A percentile compares a stretch with the other conserved stretches of the same genome.
These are phyloP conservation scores for Beauveria sp. DNA, from an alignment of 2,329 filamentous ascomycete genomes.

Conservation along the genomic window DNA sequence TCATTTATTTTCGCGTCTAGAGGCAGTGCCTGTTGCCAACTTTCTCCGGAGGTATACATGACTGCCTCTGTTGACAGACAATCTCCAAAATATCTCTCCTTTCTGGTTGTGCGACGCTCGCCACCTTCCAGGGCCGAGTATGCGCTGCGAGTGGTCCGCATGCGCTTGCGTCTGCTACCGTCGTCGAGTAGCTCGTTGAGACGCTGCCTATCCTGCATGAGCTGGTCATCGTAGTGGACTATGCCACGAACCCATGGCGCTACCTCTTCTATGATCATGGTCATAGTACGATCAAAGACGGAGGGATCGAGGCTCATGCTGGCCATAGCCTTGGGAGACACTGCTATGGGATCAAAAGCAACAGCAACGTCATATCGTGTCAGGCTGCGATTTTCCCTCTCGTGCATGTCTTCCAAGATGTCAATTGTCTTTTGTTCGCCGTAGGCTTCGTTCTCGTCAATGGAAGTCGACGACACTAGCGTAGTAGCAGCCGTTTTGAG, in stretches of 20 bases:
- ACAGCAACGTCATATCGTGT: conserved; percentile 45
- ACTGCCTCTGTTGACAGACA: conserved; percentile 53
- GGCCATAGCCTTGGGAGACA: conserved; percentile 34
- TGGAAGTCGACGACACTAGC: conserved; percentile 18
- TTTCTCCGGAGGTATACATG: conserved; percentile 52
- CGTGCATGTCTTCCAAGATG: conserved; percentile 32
- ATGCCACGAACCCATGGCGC: conserved; percentile 89
- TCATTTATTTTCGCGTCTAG: background rate
- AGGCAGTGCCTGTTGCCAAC: conserved; percentile 27
- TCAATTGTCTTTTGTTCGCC: conserved; percentile 26
- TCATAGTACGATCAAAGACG: conserved; percentile 66
- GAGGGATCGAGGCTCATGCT: conserved; percentile 53
- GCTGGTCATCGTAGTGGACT: conserved; percentile 62
- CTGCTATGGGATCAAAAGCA: conserved; percentile 55
- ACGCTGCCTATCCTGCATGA: conserved; percentile 60
- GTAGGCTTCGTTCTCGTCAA: background rate
- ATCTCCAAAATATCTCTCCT: conserved; percentile 64
- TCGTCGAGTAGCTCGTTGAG: conserved; percentile 56
- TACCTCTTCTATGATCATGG: conserved; percentile 64
- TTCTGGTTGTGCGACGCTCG: conserved; percentile 55
- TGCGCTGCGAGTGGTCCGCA: conserved; percentile 65
- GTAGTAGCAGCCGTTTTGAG: conserved; percentile 12
- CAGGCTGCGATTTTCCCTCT: conserved; percentile 23
- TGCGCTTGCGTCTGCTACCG: conserved; percentile 42
- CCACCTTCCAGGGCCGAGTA: conserved; percentile 73